These are phyloP conservation scores for Clarireedia sp. DNA, from an alignment of 2,329 filamentous ascomycete genomes.

Conservation along the genomic window DNA sequence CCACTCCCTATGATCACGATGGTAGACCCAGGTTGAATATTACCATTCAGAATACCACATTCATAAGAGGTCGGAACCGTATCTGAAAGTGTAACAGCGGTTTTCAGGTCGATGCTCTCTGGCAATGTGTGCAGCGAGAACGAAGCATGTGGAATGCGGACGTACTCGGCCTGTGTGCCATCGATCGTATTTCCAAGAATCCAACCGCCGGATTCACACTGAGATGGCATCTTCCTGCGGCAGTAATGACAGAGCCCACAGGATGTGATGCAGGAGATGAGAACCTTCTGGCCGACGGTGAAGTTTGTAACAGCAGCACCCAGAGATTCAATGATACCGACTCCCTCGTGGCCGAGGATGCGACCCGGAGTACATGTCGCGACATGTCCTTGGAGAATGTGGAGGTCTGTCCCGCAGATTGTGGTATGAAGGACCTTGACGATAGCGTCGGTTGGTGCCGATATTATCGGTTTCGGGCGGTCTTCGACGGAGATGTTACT, in stretches of 20 bases:
- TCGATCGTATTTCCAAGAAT: constrained; percentile 53
- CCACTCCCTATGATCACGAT: constrained; percentile 49
- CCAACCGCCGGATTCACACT: constrained; percentile 47
- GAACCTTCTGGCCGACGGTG: constrained; percentile 42
- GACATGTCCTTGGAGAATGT: constrained; percentile 48
- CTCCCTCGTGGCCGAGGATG: constrained; percentile 46
- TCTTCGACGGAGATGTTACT: constrained; percentile 60
- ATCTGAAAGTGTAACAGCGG: constrained; percentile 50
- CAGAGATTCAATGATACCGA: constrained; percentile 39
- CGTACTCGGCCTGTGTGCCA: constrained; percentile 80
- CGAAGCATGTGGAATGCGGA: constrained; percentile 71
- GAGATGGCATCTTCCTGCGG: constrained; percentile 41
- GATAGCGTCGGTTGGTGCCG: constrained; percentile 39
- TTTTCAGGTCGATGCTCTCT: constrained; percentile 73
- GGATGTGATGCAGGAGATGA: constrained; percentile 43
- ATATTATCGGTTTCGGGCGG: constrained; percentile 35
- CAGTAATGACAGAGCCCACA: constrained; percentile 46
- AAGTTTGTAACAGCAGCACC: constrained; percentile 40
- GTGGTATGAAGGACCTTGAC: constrained; percentile 40
- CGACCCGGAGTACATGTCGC: constrained; percentile 38
- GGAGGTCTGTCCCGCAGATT: constrained; percentile 48
- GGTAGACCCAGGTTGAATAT: constrained; percentile 42
- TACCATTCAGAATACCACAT: constrained; percentile 43
- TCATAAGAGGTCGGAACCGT: constrained; percentile 50
- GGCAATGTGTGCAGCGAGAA: constrained; percentile 76